A percentile compares a stretch with the other conserved stretches of the same genome.
Conservation (phyloP, 148 eudicot genomes). For the Vaccinium corymbosum region DNA sequence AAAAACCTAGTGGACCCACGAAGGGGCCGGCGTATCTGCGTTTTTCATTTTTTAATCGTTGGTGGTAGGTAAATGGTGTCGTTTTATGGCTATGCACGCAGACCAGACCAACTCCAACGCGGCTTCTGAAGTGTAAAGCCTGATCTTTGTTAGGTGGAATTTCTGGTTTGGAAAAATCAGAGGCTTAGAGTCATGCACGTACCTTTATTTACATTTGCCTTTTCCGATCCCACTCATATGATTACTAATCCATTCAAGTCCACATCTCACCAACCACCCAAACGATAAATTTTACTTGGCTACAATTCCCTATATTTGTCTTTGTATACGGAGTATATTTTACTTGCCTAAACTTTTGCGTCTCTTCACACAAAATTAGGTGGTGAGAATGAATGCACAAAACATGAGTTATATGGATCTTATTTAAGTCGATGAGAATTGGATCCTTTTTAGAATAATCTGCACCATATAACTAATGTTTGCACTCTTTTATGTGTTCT, state of each 20-base stretch:
- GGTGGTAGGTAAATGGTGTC: not conserved
- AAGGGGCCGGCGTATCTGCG: no score
- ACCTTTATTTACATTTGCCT: not conserved
- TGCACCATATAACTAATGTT: no score
- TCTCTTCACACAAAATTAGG: not conserved
- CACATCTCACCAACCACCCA: not conserved
- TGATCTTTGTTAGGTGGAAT: not conserved
- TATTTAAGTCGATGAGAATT: no score
- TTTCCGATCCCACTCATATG: not conserved
- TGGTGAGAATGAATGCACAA: no score
- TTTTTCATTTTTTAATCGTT: not conserved
- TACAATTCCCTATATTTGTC: no score
- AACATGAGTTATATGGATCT: no score
- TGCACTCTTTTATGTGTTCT: no score
- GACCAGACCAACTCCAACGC: conserved; percentile 7
- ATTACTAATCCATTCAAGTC: not conserved
- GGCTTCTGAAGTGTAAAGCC: not conserved
- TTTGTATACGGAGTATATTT: no score
- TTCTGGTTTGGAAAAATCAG: not conserved
- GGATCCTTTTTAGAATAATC: no score
- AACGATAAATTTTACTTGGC: no score
- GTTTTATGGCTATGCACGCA: not conserved
- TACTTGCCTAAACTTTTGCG: not conserved
- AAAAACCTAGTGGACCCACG: no score
- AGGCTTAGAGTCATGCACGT: not conserved